Conservation (phyloP, 75 land plant genomes). For the Sequoia sempervirens region DNA sequence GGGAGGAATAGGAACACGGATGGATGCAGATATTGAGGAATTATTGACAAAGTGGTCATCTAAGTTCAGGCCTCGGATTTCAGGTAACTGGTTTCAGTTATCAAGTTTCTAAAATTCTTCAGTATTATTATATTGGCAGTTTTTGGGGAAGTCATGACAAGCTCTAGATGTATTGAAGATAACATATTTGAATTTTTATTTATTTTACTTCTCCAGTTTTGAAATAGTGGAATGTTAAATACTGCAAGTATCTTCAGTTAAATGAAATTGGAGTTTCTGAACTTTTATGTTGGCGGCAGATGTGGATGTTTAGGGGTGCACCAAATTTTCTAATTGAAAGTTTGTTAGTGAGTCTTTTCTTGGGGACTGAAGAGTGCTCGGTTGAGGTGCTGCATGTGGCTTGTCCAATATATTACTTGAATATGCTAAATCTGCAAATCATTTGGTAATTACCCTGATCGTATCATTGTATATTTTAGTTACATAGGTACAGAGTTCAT, state of each 20-base stretch:
- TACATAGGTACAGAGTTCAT: not conserved
- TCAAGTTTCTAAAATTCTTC: not conserved
- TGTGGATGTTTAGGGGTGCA: not conserved
- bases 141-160: not conserved
- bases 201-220: not conserved
- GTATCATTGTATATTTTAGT: not conserved
- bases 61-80: conserved; percentile 32
- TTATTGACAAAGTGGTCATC: conserved; percentile 71
- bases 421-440: not conserved
- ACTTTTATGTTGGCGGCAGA: not conserved
- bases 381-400: not conserved
- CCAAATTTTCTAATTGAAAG: not conserved
- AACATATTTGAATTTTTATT: not conserved
- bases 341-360: not conserved
- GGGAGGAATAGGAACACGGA: conserved; percentile 94
- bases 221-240: not conserved
- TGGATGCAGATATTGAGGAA: conserved; percentile 78
- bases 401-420: not conserved
- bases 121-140: not conserved
- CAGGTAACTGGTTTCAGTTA: not conserved
- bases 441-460: not conserved
- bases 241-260: not conserved
- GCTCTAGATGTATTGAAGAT: not conserved
- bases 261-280: not conserved
- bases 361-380: not conserved